A percentile compares a stretch with the other conserved stretches of the same genome.
phyloP scores from a whole-genome alignment of 1,284 basidiomycete species.

The Heterobasidion parviporum region DNA sequence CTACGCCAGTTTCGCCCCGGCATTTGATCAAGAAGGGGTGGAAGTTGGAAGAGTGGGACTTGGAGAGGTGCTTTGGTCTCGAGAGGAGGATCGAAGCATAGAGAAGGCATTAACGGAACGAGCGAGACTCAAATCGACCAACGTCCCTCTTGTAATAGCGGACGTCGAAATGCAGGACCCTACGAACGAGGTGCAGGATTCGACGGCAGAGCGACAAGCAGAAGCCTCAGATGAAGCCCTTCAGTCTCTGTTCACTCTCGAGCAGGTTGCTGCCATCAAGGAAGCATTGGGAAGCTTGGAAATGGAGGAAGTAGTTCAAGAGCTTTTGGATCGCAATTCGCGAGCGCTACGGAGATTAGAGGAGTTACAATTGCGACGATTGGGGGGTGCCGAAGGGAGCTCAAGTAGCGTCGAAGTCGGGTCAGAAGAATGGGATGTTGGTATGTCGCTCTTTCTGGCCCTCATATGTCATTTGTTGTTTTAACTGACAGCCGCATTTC shows the following conservation, averaged over 20 bases:
- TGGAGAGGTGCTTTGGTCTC: constrained; percentile 44
- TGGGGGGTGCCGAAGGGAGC: constrained; percentile 37
- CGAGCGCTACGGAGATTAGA: constrained; percentile 53
- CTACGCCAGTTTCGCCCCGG: constrained; percentile 66
- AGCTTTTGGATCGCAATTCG: constrained; percentile 56
- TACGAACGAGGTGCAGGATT: constrained; percentile 5
- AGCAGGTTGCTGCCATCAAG: constrained; percentile 48
- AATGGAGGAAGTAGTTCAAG: constrained; percentile 57
- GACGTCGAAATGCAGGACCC: constrained; percentile 7
- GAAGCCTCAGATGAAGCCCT: constrained; percentile 26
- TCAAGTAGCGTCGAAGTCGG: constrained; percentile 43
- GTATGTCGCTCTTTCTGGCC: constrained; percentile 29
- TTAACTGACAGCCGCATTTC: constrained; percentile 9
- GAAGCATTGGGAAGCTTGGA: constrained; percentile 48
- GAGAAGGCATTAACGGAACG: neutral
- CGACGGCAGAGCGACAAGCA: constrained; percentile 2
- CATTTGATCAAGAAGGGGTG: constrained; percentile 64
- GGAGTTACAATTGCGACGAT: constrained; percentile 50
- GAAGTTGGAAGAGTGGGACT: constrained; percentile 54
- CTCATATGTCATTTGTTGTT: neutral
- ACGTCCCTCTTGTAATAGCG: neutral
- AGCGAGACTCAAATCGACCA: neutral
- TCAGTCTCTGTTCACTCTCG: constrained; percentile 44
- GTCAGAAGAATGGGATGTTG: constrained; percentile 73
- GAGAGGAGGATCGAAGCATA: constrained; percentile 18